A percentile compares a stretch with the other conserved stretches of the same genome.
Evolutionary conservation across 495 filamentous ascomycete species (phyloP).

Genomic region (Jackrogersella minutella): DNA sequence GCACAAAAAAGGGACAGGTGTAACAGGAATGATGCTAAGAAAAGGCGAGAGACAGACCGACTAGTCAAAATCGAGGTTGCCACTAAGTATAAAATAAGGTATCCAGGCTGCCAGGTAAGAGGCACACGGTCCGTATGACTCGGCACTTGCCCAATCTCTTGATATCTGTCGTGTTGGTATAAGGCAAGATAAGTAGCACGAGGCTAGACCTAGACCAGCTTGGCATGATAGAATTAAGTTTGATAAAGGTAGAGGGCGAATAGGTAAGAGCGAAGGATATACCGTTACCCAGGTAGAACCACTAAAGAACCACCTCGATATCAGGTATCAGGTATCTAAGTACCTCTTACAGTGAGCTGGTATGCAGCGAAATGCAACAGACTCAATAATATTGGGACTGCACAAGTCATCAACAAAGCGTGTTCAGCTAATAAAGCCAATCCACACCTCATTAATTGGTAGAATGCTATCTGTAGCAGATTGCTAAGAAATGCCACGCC

Average conservation of each 20-base stretch:
- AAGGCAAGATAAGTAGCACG: constrained; percentile 1
- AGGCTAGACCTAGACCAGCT: constrained; percentile 27
- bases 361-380: constrained; percentile 7
- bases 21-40: constrained; percentile 3
- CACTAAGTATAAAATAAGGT: constrained; percentile 14
- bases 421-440: constrained; percentile 13
- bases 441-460: constrained; percentile 15
- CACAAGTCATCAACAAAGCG: constrained; percentile 15
- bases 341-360: too few relatives aligned
- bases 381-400: too few relatives aligned
- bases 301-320: too few relatives aligned
- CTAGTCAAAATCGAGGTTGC: constrained; percentile 9
- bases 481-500: constrained; percentile 29
- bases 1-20: too few relatives aligned
- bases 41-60: constrained; percentile 1
- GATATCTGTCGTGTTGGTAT: constrained; percentile 5
- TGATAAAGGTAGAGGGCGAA: too few relatives aligned
- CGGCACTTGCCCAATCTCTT: constrained; percentile 33
- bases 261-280: neutral
- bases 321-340: too few relatives aligned
- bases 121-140: constrained; percentile 15
- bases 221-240: constrained; percentile 36
- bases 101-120: neutral
- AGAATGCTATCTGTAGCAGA: constrained; percentile 11
- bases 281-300: too few relatives aligned